phyloP scores from a whole-genome alignment of 1,139 yeast species.

The Hyphopichia fennica region DNA sequence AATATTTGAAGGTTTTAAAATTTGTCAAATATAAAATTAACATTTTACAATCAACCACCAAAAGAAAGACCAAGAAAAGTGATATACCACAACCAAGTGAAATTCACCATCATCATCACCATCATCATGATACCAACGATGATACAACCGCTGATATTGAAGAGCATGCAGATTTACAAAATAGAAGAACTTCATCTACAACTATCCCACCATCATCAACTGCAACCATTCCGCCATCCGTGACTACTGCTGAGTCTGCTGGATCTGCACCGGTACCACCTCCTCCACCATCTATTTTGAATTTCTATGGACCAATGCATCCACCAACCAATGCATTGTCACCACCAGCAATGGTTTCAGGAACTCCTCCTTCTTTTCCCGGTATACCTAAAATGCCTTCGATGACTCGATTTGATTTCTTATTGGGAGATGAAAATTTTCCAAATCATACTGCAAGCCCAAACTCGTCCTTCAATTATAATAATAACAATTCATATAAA shows the following conservation, averaged over 20 bases:
- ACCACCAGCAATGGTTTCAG: constrained; percentile 1
- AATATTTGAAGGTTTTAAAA: constrained; percentile 43
- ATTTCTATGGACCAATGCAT: constrained; percentile 8
- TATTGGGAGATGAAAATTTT: constrained; percentile 27
- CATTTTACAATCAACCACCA: neutral
- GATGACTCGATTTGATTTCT: constrained; percentile 28
- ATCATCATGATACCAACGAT: neutral
- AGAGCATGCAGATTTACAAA: neutral
- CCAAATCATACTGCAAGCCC: constrained; percentile 17
- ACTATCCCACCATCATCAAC: neutral
- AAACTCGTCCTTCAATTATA: constrained; percentile 4
- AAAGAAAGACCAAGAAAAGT: neutral
- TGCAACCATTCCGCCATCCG: neutral
- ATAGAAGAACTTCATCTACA: neutral
- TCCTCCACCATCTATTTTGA: constrained; percentile 5
- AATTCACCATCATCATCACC: constrained; percentile 6
- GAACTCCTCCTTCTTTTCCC: constrained; percentile 3
- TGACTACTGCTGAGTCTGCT: neutral
- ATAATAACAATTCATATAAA: neutral
- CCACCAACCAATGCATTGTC: neutral
- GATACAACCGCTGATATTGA: neutral
- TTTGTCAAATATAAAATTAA: constrained; percentile 39
- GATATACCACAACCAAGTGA: constrained; percentile 5
- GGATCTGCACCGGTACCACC: no score
- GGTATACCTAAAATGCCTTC: constrained; percentile 24